Percentiles rank a stretch among this genome's conserved stretches.
phyloP scores from a whole-genome alignment of 1,284 basidiomycete genomes.

The Inonotus obliquus region DNA sequence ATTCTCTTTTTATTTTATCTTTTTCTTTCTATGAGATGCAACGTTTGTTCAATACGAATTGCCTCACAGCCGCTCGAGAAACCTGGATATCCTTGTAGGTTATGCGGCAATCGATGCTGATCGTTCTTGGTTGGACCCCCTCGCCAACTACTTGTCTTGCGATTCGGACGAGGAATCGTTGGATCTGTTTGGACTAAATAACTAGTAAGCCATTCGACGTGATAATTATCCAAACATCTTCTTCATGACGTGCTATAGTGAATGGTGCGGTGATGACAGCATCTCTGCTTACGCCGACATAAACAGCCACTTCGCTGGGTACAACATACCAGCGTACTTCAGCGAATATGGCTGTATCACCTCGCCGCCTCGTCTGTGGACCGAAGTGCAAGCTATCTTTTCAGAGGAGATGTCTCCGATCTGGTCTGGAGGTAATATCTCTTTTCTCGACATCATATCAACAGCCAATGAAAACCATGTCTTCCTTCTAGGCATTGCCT shows the following conservation, averaged over 20 bases:
- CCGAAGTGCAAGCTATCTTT: constrained; percentile 74
- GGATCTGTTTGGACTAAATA: constrained; percentile 82
- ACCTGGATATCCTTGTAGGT: constrained; percentile 68
- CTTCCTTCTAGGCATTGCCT: constrained; percentile 49
- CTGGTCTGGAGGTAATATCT: constrained; percentile 69
- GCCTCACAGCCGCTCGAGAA: constrained; percentile 33
- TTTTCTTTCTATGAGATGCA: neutral
- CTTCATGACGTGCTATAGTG: constrained; percentile 34
- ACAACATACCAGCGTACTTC: constrained; percentile 84
- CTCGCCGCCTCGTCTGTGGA: constrained; percentile 68
- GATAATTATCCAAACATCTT: constrained; percentile 6
- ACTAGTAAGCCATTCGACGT: constrained; percentile 50
- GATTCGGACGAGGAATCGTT: constrained; percentile 68
- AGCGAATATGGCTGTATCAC: constrained; percentile 85
- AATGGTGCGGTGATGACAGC: constrained; percentile 76
- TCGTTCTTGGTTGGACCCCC: constrained; percentile 56
- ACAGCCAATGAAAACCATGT: neutral
- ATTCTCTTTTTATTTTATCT: neutral
- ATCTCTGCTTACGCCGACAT: constrained; percentile 53
- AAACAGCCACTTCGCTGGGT: constrained; percentile 53
- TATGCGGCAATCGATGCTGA: constrained; percentile 84
- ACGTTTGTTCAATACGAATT: neutral
- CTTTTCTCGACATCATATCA: neutral
- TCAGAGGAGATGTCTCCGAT: constrained; percentile 67
- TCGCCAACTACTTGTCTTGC: constrained; percentile 82